Evolutionary conservation across 2,329 filamentous ascomycete genomes (phyloP), one percentile per base, ranked within the genome.

Genomic region (Beauveria asiatica): DNA sequence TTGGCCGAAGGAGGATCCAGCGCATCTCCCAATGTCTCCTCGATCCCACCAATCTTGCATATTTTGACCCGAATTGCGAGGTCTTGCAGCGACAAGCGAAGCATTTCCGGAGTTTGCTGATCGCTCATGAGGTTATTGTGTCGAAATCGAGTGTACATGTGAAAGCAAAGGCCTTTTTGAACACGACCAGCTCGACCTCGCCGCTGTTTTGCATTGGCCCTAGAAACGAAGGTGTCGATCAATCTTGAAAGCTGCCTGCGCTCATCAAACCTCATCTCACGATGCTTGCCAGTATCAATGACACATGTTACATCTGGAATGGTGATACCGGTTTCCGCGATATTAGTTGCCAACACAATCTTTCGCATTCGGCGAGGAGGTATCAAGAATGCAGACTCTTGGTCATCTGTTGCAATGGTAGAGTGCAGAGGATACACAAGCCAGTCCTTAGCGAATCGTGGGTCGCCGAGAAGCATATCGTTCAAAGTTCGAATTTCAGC

Each of bases 291-390:
- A 0, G 92, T 92, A 72, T 99, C 94, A 61, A 99, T 89, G 50
- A 99, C 94, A 67, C 92, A 96, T 0, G 94, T 97, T 33, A 99
- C 90, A 70, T 99, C 94, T 1, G 94, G 94, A 65, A 99, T 99
- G 0, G 94, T 99, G 69, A 99, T 96, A 77, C 94, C 94, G 0
- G 94, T 99, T 73, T 99, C 94, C 5, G 94, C 94, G 71, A 99
- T 99, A 70, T 99, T 99, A 16, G 94, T 99, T 1, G 94, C 92
- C 59, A 99, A 82, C 2, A 99, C 93, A 64, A 99, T 94, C 75
- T 99, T 99, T 64, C 92, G 84, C 60, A 86, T 80, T 0, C 93
- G 93, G 3, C 80, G 81, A 1, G 92, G 91, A 6, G 94, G 94
- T 0, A 96, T 76, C 6, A 90, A 78, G 70, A 99, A 99, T 0